Evolutionary conservation across 805 yeast genomes (phyloP), one percentile per base, ranked within the genome.

Genomic region (Suhomyces pyralidae): DNA sequence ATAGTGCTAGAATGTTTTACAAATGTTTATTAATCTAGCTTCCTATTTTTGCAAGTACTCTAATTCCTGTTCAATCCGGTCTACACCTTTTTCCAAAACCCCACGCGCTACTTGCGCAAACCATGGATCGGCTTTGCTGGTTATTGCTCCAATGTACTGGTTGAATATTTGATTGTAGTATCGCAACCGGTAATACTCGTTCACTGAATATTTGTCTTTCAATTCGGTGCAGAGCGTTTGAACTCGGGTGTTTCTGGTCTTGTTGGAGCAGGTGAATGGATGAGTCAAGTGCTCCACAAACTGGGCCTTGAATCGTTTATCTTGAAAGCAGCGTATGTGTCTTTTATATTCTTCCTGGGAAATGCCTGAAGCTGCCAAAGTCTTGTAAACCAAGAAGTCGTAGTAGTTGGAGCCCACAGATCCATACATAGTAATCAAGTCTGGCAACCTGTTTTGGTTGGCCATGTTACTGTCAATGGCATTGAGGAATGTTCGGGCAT

Each of bases 121-220:
- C 61, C 64, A 63, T 14, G 38, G 42, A 25, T 58, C 59, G 19
- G 56, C 54, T n/a, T 28, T 28, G 7, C 36, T 34, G 10, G 51
- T 40, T 24, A 63, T 47, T 12, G 57, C 53, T 2, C 63, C 67
- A 32, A 62, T 40, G 49, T 56, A 62, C 51, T 65, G 69, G 42
- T 52, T 57, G 51, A 62, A 65, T 7, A 57, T 38, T 47, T 60
- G 63, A 32, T 52, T 42, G 43, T 53, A 46, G 45, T 57, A 57
- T 14, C 55, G 46, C 26, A 60, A 26, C 25, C 48, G 36, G 42
- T 32, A 50, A 42, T 40, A 55, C 38, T 45, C 54, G 47, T 55
- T 61, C 20, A 44, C 45, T 47, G 48, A 50, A 34, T 40, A 51
- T 7, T 44, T 30, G 14, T 34, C 40, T 19, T 36, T 43, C 20